These are phyloP conservation scores for Backusella tuberculispora DNA, from an alignment of 192 early-diverging fungal genomes.

Conservation along the genomic window DNA sequence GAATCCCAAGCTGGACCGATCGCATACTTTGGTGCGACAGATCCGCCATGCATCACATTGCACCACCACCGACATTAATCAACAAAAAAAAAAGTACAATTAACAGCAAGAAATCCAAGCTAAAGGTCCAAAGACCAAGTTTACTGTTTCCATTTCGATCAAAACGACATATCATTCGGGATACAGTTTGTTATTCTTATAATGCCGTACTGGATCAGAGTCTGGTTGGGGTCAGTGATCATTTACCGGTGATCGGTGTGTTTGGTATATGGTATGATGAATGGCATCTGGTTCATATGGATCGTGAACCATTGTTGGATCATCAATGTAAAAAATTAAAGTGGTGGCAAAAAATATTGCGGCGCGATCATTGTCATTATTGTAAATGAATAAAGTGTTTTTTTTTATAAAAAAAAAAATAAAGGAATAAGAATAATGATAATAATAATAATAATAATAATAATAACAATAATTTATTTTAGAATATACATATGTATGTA, in stretches of 20 bases:
- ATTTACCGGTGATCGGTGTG: slow-evolving; percentile 53
- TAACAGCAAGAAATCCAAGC: background rate
- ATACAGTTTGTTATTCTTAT: slow-evolving; percentile 29
- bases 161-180: background rate
- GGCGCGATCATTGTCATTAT: background rate
- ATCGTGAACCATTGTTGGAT: background rate
- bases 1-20: slow-evolving; percentile 56
- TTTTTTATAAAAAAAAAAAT: background rate
- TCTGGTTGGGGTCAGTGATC: slow-evolving; percentile 48
- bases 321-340: background rate
- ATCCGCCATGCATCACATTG: background rate
- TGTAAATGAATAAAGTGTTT: background rate
- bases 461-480: background rate
- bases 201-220: slow-evolving; percentile 37
- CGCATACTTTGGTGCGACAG: slow-evolving; percentile 49
- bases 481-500: background rate
- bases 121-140: background rate
- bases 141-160: background rate
- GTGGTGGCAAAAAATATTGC: background rate
- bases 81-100: background rate
- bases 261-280: slow-evolving; percentile 53
- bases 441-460: background rate
- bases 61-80: background rate
- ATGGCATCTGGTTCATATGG: background rate
- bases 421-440: background rate